Base-by-base conservation (phyloP, 2,329 filamentous ascomycete species). In the Microsporum canis region DNA sequence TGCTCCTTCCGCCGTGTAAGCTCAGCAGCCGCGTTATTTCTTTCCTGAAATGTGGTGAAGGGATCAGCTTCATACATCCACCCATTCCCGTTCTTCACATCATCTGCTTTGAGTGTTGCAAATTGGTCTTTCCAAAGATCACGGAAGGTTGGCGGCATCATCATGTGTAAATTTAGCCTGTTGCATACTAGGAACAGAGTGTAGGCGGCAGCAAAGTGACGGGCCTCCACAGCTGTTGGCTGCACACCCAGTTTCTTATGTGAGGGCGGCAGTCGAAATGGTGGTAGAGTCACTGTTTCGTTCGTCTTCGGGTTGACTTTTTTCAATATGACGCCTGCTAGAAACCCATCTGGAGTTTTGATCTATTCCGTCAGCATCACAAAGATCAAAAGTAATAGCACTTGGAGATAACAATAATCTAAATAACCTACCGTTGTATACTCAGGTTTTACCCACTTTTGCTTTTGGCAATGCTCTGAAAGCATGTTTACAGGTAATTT, bases 61-160 rank as follows among this genome's bases (percentile, higher is more conserved):
- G 94, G 94, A 69, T 99, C 94, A 8, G 91, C 90, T 67, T 95
- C 91, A 72, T 97, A 99, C 83, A 95, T 86, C 88, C 91, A 96
- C 0, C 78, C 87, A 65, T 84, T 84, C 5, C 82, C 91, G 47
- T 89, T 86, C 69, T 86, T 88, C 57, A 89, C 78, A 68, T 96
- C 92, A 66, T 85, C 82, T 65, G 84, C 84, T 75, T 96, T 97
- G 65, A 97, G 77, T 3, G 84, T 82, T 64, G 88, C 83, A 66
- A 99, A 96, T 62, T 91, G 86, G 4, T 84, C 84, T 71, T 95
- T 95, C 94, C 94, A 99, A 47, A 96, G 77, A 65, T 89, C 84
- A 70, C 87, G 88, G 75, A 96, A 95, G 62, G 88, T 88, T 0
- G 94, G 94, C 29, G 94, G 94, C 65, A 99, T 80, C 77, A 91